Base-by-base conservation (phyloP, 345 rosid genomes). In the Lepidium didymum region DNA sequence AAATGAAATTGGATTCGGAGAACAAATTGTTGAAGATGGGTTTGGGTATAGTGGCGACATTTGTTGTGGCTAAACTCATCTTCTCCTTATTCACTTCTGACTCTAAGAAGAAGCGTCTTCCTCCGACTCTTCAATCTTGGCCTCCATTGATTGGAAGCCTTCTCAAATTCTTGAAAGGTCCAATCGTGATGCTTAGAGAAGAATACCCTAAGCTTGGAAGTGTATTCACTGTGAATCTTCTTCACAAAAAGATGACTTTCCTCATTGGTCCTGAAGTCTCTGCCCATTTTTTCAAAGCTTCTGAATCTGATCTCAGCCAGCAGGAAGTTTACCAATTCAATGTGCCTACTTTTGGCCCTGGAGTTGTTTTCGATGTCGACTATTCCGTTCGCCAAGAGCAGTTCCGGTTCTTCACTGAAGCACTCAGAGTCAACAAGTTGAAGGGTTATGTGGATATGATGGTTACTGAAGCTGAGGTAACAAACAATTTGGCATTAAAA, bases 221-320 rank as follows among this genome's bases (percentile, higher is more conserved):
- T 74, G 96, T 93, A 0, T 93, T 93, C 79, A 90, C 97, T 7
- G 81, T 93, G 44, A 82, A 82, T 41, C 75, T 90, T 45, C 52
- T 84, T 67, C 81, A 87, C 64, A 81, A 82, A 84, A 90, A 93
- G 60, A 87, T 93, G n/a, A 93, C 97, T 0, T 93, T 93, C 76
- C 84, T 93, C 44, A 84, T 90, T 40, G 98, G 97, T 7, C 98
- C 97, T 34, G 98, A 93, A 70, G 97, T 93, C n/a, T 93, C 98
- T 1, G 82, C 98, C 0, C 98, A 90, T 70, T 93, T 93, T 72
- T 93, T 93, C 78, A 93, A 93, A 88, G 97, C 98, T 62, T 31
- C 85, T 0, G 98, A 93, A 66, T 63, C 85, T 8, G 97, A 93
- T 55, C 86, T 93, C 14, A 93, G 98, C 63, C 98, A 93, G 85